A percentile compares a stretch with the other conserved stretches of the same genome.
Conservation (phyloP, 202 grass and related monocot species). For the Cymbopogon flexuosus region DNA sequence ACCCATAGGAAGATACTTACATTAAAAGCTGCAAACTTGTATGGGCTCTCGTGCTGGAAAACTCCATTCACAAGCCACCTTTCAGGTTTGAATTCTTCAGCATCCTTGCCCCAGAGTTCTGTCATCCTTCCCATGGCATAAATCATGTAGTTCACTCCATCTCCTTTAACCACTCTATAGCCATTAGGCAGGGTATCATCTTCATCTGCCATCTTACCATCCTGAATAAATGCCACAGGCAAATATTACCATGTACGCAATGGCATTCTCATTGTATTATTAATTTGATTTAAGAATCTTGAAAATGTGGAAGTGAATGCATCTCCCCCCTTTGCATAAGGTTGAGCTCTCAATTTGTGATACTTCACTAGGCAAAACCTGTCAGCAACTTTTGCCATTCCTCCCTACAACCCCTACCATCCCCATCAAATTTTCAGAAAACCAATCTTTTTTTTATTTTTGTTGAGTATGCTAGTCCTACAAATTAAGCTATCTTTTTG, state of each 20-base stretch:
- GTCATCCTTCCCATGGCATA: conserved; percentile 74
- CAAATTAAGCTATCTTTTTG: not conserved
- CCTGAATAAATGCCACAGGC: conserved; percentile 22
- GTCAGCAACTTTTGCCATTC: not conserved
- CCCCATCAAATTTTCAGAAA: not conserved
- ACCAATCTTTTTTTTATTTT: not conserved
- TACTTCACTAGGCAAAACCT: not conserved
- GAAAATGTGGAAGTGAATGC: not conserved
- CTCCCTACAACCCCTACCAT: not conserved
- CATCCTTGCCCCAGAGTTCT: conserved; percentile 56
- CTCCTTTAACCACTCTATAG: conserved; percentile 45
- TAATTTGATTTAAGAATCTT: not conserved
- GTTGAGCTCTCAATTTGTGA: not conserved
- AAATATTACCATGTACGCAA: not conserved
- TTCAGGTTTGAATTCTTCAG: conserved; percentile 53
- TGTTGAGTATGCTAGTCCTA: not conserved
- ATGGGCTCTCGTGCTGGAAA: conserved; percentile 53
- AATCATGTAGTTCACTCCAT: conserved; percentile 45
- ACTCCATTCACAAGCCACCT: conserved; percentile 57
- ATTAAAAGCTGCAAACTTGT: conserved; percentile 46
- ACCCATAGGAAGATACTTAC: conserved; percentile 4
- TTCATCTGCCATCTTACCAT: conserved; percentile 48
- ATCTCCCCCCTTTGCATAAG: not conserved
- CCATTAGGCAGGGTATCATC: conserved; percentile 55
- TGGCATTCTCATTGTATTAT: not conserved